Evolutionary conservation across 768 basidiomycete species (phyloP), one percentile per base, ranked within the genome.

Genomic region (Mycena vitilis): DNA sequence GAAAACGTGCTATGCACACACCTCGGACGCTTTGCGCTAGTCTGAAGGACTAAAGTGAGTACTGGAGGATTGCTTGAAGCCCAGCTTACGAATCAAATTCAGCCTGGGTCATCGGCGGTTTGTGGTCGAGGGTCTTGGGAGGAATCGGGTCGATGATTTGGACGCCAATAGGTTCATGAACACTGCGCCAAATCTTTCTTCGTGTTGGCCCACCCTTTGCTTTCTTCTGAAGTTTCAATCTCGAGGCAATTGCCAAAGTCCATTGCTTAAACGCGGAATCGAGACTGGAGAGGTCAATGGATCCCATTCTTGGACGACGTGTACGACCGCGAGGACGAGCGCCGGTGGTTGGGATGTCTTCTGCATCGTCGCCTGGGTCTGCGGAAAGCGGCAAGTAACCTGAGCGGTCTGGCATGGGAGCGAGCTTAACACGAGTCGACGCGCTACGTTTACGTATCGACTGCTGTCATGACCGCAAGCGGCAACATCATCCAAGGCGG

Each of bases 191-290:
- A 74, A 95, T 95, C 75, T 89, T 87, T 81, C 85, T 90, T 75
- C 85, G 86, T 48, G 88, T 85, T 74, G 89, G 84, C 64, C 88
- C 87, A 47, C 87, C 84, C 18, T 83, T 83, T 72, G 87, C 88
- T 83, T 89, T 91, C 75, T 90, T 93, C 83, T 92, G 93, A 64
- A 91, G 87, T 72, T 91, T 92, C 59, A 95, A 88, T 78, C 92
- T 93, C 80, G 94, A 90, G 1, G 94, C 91, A 72, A 95, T 95
- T 61, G 91, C 91, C 73, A 92, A 89, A 15, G 94, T 95, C 94
- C 94, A 95, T 90, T 92, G 86, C 79, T 95, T 95, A 82, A 95
- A 95, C 8, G 94, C 94, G 75, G 84, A 87, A 75, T 95, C 94
- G 65, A 95, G 76, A 74, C 93, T 93, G 47, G 88, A 86, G 65